These are phyloP conservation scores for Melocanna baccifera DNA, from an alignment of 176 grass and related monocot species.

Conservation along the genomic window DNA sequence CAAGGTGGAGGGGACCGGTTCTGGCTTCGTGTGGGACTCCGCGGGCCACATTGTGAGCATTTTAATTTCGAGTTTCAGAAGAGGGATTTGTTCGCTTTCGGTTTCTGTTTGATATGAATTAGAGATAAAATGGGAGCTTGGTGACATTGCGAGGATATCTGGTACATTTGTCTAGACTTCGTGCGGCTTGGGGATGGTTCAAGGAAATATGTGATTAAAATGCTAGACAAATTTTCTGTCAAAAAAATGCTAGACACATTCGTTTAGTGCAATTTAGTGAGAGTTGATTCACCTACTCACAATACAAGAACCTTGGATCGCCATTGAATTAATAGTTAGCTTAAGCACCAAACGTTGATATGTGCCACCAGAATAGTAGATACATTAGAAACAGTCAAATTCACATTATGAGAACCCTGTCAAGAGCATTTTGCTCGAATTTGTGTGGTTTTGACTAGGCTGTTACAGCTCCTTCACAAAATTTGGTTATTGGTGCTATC, in stretches of 20 bases:
- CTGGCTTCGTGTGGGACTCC: constrained; percentile 77
- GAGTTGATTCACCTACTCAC: neutral
- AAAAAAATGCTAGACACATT: neutral
- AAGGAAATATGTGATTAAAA: neutral
- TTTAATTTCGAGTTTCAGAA: neutral
- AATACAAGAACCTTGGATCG: neutral
- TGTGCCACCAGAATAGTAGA: neutral
- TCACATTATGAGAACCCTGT: neutral
- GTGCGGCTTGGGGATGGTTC: neutral
- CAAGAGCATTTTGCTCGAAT: neutral
- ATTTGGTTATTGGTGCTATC: neutral
- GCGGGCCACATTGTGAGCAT: constrained; percentile 68
- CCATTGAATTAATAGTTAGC: neutral
- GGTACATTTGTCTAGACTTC: neutral
- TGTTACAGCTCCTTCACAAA: neutral
- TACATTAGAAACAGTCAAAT: neutral
- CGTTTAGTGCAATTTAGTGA: neutral
- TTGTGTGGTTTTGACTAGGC: neutral
- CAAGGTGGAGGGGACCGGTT: constrained; percentile 78
- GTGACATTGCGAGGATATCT: neutral
- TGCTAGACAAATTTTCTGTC: neutral
- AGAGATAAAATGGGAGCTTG: neutral
- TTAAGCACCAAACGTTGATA: neutral
- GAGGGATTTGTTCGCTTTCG: neutral
- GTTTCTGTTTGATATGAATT: neutral